Conservation (phyloP, 352 stramenopile genomes). For the Globisporangium cylindrosporum region DNA sequence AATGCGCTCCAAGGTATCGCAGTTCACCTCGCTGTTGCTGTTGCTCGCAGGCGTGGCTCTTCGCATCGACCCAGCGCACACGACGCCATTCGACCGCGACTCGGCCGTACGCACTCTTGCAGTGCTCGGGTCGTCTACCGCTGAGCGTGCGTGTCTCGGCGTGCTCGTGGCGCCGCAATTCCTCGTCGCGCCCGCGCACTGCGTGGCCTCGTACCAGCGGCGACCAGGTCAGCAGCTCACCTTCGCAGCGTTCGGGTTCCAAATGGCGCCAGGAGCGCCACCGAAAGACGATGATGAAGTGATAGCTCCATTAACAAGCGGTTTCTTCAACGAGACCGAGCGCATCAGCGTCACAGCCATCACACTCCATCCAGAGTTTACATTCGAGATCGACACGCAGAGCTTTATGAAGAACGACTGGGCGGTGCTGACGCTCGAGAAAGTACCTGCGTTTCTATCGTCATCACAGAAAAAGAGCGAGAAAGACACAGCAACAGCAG, state of each 20-base stretch:
- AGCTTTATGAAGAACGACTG: conserved; percentile 6
- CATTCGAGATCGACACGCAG: background rate
- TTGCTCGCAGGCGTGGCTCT: background rate
- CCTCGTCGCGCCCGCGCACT: conserved; percentile 5
- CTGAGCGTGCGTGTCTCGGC: conserved; percentile 5
- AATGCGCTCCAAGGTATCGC: background rate
- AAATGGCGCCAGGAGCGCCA: background rate
- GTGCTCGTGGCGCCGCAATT: conserved; percentile 8
- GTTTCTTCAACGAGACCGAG: conserved; percentile 6
- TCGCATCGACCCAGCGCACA: background rate
- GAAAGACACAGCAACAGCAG: background rate
- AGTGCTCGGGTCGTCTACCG: background rate
- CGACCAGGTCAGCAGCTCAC: background rate
- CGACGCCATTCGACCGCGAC: background rate
- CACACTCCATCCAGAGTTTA: background rate
- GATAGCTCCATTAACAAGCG: background rate
- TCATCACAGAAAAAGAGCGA: background rate
- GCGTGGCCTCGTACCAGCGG: conserved; percentile 4
- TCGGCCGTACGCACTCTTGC: conserved; percentile 3
- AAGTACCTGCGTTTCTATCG: background rate
- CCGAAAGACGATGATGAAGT: background rate
- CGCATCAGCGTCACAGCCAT: conserved; percentile 1
- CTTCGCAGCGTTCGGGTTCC: conserved; percentile 11
- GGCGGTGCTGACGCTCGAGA: conserved; percentile 4
- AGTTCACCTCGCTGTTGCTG: background rate